A percentile compares a stretch with the other conserved stretches of the same genome.
Evolutionary conservation across 106 monocot species (phyloP).

Genomic region (Amphibolis antarctica): DNA sequence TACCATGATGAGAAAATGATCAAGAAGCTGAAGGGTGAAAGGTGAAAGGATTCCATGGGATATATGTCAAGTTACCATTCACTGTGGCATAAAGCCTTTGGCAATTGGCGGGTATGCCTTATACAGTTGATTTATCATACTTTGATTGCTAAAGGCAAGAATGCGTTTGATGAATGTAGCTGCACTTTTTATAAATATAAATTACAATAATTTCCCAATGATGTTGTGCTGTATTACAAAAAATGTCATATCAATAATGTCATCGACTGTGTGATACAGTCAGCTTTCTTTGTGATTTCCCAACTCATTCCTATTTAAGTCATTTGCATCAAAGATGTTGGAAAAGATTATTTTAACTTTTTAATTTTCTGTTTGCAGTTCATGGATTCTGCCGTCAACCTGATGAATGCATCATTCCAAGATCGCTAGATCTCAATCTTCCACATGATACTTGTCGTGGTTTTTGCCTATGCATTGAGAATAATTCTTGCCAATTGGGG

Average conservation of each 20-base stretch:
- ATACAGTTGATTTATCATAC: too few species aligned
- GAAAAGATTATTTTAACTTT: not conserved
- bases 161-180: too few species aligned
- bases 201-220: not conserved
- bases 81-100: too few species aligned
- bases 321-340: not conserved
- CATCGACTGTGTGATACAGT: not conserved
- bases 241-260: not conserved
- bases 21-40: too few species aligned
- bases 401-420: conserved; percentile 18
- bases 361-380: conserved; percentile 6
- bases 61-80: too few species aligned
- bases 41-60: too few species aligned
- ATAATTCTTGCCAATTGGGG: not conserved
- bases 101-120: too few species aligned
- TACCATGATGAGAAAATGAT: too few species aligned
- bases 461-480: not conserved
- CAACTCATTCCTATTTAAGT: not conserved
- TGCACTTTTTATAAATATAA: not conserved
- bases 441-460: not conserved
- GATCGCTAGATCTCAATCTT: conserved; percentile 7
- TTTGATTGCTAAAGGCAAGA: too few species aligned
- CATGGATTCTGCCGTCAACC: conserved; percentile 15
- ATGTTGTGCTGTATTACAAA: not conserved
- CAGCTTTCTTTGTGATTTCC: not conserved